Conservation (phyloP, 2,329 filamentous ascomycete species). For the Tolypocladium endophyticum region DNA sequence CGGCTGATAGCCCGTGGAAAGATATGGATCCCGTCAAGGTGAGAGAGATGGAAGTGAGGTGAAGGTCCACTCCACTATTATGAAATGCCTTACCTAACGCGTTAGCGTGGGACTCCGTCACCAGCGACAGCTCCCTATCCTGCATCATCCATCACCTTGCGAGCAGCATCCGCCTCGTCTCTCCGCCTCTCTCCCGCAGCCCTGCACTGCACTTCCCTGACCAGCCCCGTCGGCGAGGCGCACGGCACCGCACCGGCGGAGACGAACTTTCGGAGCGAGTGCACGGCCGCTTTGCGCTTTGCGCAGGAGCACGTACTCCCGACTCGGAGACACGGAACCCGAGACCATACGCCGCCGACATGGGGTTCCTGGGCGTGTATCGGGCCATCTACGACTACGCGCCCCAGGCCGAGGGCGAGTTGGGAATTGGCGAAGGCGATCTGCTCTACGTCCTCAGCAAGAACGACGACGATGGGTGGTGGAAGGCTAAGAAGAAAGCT, state of each 20-base stretch:
- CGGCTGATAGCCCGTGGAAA: neutral
- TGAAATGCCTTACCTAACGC: neutral
- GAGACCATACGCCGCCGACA: constrained; percentile 26
- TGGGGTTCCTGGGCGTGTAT: constrained; percentile 90
- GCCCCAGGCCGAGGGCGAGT: constrained; percentile 77
- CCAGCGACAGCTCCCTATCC: neutral
- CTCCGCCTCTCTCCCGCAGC: neutral
- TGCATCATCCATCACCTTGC: neutral
- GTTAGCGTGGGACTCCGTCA: neutral
- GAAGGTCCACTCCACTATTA: neutral
- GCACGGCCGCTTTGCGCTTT: neutral
- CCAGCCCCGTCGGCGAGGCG: neutral
- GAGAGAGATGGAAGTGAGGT: neutral
- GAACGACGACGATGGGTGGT: constrained; percentile 72
- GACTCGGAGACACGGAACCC: neutral
- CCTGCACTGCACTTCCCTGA: neutral
- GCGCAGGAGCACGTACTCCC: neutral
- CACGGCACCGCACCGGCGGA: neutral
- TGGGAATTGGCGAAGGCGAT: constrained; percentile 77
- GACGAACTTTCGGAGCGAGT: neutral
- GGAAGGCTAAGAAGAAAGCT: constrained; percentile 91
- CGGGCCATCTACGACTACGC: constrained; percentile 87
- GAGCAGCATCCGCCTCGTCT: neutral
- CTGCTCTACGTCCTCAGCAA: constrained; percentile 83
- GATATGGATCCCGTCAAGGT: neutral